Percentiles rank a stretch among this genome's conserved stretches.
phyloP scores from a whole-genome alignment of 1,284 basidiomycete genomes.

The Ceratobasidium sp. region DNA sequence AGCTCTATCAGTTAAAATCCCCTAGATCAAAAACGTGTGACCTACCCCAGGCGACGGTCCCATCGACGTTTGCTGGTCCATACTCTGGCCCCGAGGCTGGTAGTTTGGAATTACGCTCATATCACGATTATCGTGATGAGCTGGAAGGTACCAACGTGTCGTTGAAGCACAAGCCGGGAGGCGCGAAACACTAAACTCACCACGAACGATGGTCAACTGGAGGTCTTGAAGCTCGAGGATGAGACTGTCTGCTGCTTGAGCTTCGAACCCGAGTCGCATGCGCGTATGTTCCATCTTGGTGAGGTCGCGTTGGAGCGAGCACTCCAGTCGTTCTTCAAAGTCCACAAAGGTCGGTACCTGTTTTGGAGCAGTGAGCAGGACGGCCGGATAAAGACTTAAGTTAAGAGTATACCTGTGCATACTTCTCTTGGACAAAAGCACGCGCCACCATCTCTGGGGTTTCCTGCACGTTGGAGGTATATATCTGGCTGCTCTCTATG shows the following conservation, averaged over 20 bases:
- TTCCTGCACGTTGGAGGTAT: slow-evolving; percentile 68
- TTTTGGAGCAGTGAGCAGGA: not conserved
- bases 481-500: slow-evolving; percentile 81
- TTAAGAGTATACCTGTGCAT: slow-evolving; percentile 70
- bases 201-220: slow-evolving; percentile 83
- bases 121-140: slow-evolving; percentile 85
- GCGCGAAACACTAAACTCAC: slow-evolving; percentile 61
- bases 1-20: slow-evolving; percentile 34
- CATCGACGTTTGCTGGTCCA: slow-evolving; percentile 76
- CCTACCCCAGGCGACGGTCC: slow-evolving; percentile 74
- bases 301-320: slow-evolving; percentile 82
- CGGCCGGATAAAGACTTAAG: slow-evolving; percentile 7
- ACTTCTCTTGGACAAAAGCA: slow-evolving; percentile 81
- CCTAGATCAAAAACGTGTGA: not conserved
- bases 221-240: slow-evolving; percentile 85
- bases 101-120: slow-evolving; percentile 81
- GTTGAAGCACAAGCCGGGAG: not conserved
- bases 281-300: slow-evolving; percentile 84
- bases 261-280: slow-evolving; percentile 83
- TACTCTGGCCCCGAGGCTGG: slow-evolving; percentile 68
- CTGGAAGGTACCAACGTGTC: slow-evolving; percentile 36
- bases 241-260: slow-evolving; percentile 73
- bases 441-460: slow-evolving; percentile 82
- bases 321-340: slow-evolving; percentile 82
- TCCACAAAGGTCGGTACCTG: slow-evolving; percentile 84